Conservation (phyloP, 1,284 basidiomycete species). For the Ustilago hordei region DNA sequence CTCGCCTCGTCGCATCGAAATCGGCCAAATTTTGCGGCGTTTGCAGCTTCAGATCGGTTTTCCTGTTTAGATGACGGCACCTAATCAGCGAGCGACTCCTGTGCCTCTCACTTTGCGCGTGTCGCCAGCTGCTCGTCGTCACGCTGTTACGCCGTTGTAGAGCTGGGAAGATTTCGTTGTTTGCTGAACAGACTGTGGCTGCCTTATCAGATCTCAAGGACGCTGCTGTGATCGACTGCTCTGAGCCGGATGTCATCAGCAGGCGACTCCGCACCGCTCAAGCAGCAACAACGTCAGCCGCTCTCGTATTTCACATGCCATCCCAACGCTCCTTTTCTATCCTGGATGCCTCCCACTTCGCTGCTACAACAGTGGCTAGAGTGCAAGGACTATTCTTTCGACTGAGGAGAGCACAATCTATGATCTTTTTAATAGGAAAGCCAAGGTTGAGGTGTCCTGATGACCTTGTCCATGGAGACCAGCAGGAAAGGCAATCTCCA, state of each 20-base stretch:
- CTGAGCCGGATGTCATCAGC: neutral
- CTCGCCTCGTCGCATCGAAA: neutral
- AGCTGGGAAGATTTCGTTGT: no score
- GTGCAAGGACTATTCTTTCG: neutral
- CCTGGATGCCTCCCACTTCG: neutral
- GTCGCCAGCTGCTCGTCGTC: neutral
- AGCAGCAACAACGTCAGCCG: neutral
- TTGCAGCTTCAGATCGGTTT: neutral
- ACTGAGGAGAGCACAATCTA: neutral
- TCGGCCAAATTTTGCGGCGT: conserved; percentile 2
- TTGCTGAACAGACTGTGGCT: neutral
- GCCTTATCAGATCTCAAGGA: neutral
- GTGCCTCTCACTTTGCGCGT: neutral
- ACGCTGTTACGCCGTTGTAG: neutral
- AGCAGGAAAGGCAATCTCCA: no score
- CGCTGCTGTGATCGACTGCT: neutral
- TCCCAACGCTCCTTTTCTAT: neutral
- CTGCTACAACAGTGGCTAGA: neutral
- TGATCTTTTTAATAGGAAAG: no score
- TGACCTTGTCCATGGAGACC: no score
- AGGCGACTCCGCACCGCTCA: neutral
- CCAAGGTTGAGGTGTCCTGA: neutral
- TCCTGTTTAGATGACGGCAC: neutral
- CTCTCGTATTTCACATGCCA: neutral
- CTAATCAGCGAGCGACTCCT: neutral